Percentiles rank a stretch among this genome's conserved stretches.
phyloP scores from a whole-genome alignment of 441 rosid genomes.

The Gossypium davidsonii region DNA sequence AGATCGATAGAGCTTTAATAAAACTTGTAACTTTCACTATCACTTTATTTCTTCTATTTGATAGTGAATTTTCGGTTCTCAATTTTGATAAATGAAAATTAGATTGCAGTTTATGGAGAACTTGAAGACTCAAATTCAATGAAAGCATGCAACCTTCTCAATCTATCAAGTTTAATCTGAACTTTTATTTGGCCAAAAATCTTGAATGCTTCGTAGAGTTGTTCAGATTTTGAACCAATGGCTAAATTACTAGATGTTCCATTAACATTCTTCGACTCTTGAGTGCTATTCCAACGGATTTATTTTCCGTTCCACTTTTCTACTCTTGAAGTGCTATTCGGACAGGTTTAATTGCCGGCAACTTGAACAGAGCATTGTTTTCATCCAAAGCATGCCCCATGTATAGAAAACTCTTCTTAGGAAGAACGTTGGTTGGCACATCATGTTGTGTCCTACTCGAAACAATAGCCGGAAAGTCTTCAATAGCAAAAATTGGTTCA shows the following conservation, averaged over 20 bases:
- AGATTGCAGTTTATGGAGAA: background rate
- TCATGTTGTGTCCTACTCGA: background rate
- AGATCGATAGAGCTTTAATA: too few relatives aligned
- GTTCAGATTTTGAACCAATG: background rate
- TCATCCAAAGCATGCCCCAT: background rate
- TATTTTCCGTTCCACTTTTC: too few relatives aligned
- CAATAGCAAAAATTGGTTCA: background rate
- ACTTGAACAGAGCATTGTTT: background rate
- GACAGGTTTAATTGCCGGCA: background rate
- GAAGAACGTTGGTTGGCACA: background rate
- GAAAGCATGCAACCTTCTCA: background rate
- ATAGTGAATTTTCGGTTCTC: background rate
- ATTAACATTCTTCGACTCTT: background rate
- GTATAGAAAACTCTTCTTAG: background rate
- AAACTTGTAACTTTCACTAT: too few relatives aligned
- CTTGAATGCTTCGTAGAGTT: background rate
- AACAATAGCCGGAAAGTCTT: background rate
- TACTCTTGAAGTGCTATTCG: background rate
- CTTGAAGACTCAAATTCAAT: background rate
- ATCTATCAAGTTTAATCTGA: background rate
- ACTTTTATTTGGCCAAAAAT: background rate
- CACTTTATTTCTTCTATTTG: background rate
- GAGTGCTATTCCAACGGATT: background rate
- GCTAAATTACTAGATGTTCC: background rate
- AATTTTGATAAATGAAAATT: background rate